Evolutionary conservation across 805 yeast genomes (phyloP), one percentile per base, ranked within the genome.

Genomic region (Yarrowia deformans): DNA sequence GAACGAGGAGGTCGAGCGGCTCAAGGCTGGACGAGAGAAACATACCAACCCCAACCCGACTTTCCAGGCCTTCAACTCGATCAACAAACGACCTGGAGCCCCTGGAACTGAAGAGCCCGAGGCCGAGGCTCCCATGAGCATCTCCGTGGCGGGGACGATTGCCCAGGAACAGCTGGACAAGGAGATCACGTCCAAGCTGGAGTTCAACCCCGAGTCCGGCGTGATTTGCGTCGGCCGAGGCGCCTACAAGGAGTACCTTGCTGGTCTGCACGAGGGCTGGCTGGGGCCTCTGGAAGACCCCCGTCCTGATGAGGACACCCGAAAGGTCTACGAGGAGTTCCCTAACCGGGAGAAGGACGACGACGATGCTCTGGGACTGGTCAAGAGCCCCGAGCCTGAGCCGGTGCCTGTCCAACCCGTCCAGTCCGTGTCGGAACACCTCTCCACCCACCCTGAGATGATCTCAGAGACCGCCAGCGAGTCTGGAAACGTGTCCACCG

Each of bases 161-260:
- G 75, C 73, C 70, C 75, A 74, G 70, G 76, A 71, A 64, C 52
- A 73, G 71, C 73, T 76, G 55, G 78, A 66, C 43, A 66, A 66
- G 35, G 69, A 54, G 5, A 50, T 66, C 29, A 34, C 69, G 7
- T 66, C 74, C 13, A 77, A 82, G 61, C 76, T 79, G 34, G 81
- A 79, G 9, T 75, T 81, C 42, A 85, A 85, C 72, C 71, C 73
- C 8, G 74, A 85, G 9, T 98, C 98, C 34, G 99, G 98, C 54
- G 89, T 93, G 13, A 84, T 95, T 23, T 91, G 97, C 76, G 80
- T 95, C 34, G 99, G 99, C 5, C 84, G 99, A 77, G 99, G 99
- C 69, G 94, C 98, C 0, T 95, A 86, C 77, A 94, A 94, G 77
- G 99, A 95, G 81, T 95, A 92, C 76, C 77, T 95, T 67, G 84